Conservation (phyloP, 2,329 filamentous ascomycete genomes). For the Pyrenochaeta sp. region DNA sequence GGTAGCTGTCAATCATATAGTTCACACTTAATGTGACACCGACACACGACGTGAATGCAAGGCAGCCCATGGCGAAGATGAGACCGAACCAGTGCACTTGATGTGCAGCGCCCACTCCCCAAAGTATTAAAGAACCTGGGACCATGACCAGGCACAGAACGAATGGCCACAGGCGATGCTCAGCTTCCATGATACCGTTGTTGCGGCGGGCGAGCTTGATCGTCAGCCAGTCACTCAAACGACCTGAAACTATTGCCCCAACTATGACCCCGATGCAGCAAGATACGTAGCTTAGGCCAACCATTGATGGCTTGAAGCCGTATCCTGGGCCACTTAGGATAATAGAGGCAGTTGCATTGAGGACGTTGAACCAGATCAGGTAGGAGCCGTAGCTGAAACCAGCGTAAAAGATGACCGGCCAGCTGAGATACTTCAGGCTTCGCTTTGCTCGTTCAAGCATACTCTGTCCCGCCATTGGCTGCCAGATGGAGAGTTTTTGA, state of each 20-base stretch:
- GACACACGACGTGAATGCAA: conserved; percentile 39
- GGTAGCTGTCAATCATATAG: conserved; percentile 61
- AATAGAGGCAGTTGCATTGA: conserved; percentile 39
- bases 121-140: conserved; percentile 57
- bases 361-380: conserved; percentile 40
- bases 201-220: conserved; percentile 48
- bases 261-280: conserved; percentile 31
- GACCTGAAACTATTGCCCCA: conserved; percentile 28
- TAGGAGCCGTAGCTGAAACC: conserved; percentile 39
- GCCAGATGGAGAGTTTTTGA: conserved; percentile 34
- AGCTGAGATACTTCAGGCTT: conserved; percentile 43
- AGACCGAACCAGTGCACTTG: conserved; percentile 60
- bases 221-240: conserved; percentile 36
- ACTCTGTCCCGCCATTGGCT: conserved; percentile 24
- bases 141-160: conserved; percentile 52
- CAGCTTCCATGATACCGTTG: conserved; percentile 51
- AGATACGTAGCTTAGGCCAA: conserved; percentile 31
- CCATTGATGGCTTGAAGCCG: conserved; percentile 32
- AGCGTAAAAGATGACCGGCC: conserved; percentile 44
- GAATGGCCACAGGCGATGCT: conserved; percentile 54
- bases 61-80: conserved; percentile 56
- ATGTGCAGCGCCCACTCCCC: conserved; percentile 61
- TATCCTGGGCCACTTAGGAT: conserved; percentile 33
- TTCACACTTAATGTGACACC: conserved; percentile 55
- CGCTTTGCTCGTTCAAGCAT: conserved; percentile 30